Evolutionary conservation across 345 rosid genomes (phyloP).

Genomic region (Luvunga scandens): DNA sequence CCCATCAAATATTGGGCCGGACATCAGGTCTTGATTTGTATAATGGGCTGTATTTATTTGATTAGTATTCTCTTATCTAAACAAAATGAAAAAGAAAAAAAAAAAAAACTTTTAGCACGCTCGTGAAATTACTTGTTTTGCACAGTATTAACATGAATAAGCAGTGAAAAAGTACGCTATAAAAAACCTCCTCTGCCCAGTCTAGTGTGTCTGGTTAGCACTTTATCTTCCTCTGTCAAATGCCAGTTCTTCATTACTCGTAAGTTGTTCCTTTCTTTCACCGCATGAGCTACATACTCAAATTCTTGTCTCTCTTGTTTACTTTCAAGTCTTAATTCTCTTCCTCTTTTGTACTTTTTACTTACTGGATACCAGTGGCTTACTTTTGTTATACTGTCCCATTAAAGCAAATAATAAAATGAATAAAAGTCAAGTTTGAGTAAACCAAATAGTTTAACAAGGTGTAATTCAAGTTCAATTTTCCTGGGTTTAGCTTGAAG

Average conservation of each 20-base stretch:
- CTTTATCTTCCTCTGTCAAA: background rate
- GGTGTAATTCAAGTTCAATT: background rate
- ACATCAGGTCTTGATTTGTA: too few species aligned
- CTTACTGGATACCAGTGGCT: background rate
- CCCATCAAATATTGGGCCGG: too few species aligned
- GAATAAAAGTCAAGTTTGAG: background rate
- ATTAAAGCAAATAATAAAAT: background rate
- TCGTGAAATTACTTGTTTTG: background rate
- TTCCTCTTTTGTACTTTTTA: background rate
- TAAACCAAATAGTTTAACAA: background rate
- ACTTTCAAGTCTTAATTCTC: background rate
- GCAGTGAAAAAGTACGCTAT: background rate
- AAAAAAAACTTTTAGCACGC: background rate
- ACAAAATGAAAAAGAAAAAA: too few species aligned
- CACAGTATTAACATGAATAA: background rate
- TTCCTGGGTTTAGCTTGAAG: background rate
- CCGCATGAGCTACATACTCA: background rate
- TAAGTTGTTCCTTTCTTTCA: background rate
- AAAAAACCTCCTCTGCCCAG: background rate
- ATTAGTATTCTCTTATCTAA: too few species aligned
- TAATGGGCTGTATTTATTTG: too few species aligned
- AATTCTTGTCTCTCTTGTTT: background rate
- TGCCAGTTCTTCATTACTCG: slow-evolving; percentile 1
- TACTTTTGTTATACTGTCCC: background rate
- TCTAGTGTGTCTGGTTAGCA: background rate